A percentile compares a stretch with the other conserved stretches of the same genome.
Evolutionary conservation across 306 rosid genomes (phyloP).

Genomic region (Vigna radiata): DNA sequence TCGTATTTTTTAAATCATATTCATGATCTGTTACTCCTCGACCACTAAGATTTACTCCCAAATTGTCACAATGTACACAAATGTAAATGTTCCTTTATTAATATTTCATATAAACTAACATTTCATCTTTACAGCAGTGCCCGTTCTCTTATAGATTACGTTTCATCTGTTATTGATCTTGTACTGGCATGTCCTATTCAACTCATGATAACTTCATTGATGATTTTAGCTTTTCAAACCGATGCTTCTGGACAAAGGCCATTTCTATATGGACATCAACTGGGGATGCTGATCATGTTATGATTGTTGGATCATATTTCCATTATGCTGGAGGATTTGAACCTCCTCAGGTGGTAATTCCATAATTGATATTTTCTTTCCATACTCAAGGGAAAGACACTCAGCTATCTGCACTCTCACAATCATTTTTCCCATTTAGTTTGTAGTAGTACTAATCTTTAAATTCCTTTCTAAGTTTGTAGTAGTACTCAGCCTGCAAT

Average conservation of each 20-base stretch:
- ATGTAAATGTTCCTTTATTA: neutral
- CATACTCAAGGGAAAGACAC: neutral
- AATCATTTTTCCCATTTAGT: neutral
- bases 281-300: constrained; percentile 75
- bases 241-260: constrained; percentile 81
- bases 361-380: constrained; percentile 5
- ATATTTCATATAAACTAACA: constrained; percentile 18
- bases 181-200: constrained; percentile 32
- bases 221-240: constrained; percentile 76
- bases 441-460: constrained; percentile 12
- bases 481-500: neutral
- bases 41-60: neutral
- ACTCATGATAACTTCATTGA: constrained; percentile 15
- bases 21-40: neutral
- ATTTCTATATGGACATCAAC: constrained; percentile 88
- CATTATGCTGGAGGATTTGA: constrained; percentile 86
- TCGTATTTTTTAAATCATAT: constrained; percentile 9
- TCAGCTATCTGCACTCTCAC: constrained; percentile 7
- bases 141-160: neutral
- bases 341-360: constrained; percentile 83
- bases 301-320: constrained; percentile 83
- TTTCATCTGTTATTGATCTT: constrained; percentile 20
- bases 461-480: constrained; percentile 7
- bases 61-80: constrained; percentile 6
- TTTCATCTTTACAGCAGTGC: neutral